These are phyloP conservation scores for Penicillium turbatum DNA, from an alignment of 495 filamentous ascomycete species.

Conservation along the genomic window DNA sequence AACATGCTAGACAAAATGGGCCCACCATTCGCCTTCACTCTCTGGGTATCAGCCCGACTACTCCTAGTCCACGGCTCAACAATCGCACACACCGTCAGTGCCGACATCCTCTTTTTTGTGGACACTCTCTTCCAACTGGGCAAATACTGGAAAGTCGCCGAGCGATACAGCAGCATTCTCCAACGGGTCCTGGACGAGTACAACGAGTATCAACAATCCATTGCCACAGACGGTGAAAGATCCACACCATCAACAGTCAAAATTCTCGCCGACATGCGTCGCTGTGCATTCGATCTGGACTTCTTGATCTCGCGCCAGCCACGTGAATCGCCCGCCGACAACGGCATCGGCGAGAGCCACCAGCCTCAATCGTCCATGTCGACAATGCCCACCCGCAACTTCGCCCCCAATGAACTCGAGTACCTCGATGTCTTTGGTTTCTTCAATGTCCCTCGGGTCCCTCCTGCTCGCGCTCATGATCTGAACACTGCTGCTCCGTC, in stretches of 20 bases:
- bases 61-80: constrained; percentile 84
- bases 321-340: constrained; percentile 42
- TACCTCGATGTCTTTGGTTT: constrained; percentile 93
- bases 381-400: constrained; percentile 47
- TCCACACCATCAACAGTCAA: constrained; percentile 75
- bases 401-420: constrained; percentile 76
- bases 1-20: constrained; percentile 74
- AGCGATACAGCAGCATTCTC: constrained; percentile 74
- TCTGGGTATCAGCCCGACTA: constrained; percentile 88
- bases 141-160: constrained; percentile 76
- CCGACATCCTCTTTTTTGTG: constrained; percentile 73
- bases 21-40: constrained; percentile 80
- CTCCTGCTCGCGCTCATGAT: constrained; percentile 36
- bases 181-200: constrained; percentile 82
- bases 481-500: constrained; percentile 2
- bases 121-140: constrained; percentile 77
- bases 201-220: constrained; percentile 65
- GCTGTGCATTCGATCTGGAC: constrained; percentile 79
- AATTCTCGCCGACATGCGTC: constrained; percentile 84
- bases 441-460: constrained; percentile 81
- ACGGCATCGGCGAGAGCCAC: constrained; percentile 29
- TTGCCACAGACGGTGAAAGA: constrained; percentile 54
- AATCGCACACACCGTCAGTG: constrained; percentile 73
- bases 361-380: constrained; percentile 16
- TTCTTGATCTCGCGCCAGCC: constrained; percentile 83